Evolutionary conservation across 495 filamentous ascomycete species (phyloP).

Genomic region (Daldinia grandis): DNA sequence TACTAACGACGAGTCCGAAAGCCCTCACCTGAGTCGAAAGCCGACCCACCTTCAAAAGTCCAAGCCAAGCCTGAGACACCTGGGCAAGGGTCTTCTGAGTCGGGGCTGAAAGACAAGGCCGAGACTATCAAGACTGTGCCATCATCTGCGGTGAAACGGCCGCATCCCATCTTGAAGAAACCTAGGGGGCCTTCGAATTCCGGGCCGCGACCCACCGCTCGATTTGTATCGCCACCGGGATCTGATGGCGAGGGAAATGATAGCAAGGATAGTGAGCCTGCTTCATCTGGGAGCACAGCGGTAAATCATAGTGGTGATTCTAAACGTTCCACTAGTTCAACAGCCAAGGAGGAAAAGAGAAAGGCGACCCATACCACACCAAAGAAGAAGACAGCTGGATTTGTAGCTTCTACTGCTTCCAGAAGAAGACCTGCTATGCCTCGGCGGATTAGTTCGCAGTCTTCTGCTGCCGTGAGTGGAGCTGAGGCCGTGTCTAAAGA

Average conservation of each 20-base stretch:
- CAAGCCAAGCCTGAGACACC: constrained; percentile 24
- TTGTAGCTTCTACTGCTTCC: constrained; percentile 49
- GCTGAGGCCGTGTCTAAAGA: constrained; percentile 42
- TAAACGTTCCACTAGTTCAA: constrained; percentile 34
- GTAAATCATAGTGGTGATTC: constrained; percentile 37
- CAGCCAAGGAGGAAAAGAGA: constrained; percentile 41
- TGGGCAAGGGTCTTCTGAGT: constrained; percentile 21
- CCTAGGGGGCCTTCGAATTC: constrained; percentile 58
- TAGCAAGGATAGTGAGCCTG: constrained; percentile 31
- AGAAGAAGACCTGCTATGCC: constrained; percentile 50
- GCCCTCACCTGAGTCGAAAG: constrained; percentile 41
- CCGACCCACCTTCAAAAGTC: constrained; percentile 18
- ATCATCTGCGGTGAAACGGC: constrained; percentile 38
- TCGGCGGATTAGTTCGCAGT: constrained; percentile 55
- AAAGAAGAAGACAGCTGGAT: constrained; percentile 46
- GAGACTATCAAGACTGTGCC: constrained; percentile 27
- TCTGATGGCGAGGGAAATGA: constrained; percentile 50
- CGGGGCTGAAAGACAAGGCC: constrained; percentile 25
- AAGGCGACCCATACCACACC: constrained; percentile 32
- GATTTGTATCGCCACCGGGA: constrained; percentile 58
- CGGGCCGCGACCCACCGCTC: constrained; percentile 60
- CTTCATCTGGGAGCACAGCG: constrained; percentile 40
- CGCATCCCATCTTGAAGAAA: constrained; percentile 63
- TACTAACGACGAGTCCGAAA: constrained; percentile 24
- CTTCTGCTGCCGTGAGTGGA: constrained; percentile 40